Evolutionary conservation across 2,329 filamentous ascomycete genomes (phyloP).

Genomic region (Aspergillus sp.): DNA sequence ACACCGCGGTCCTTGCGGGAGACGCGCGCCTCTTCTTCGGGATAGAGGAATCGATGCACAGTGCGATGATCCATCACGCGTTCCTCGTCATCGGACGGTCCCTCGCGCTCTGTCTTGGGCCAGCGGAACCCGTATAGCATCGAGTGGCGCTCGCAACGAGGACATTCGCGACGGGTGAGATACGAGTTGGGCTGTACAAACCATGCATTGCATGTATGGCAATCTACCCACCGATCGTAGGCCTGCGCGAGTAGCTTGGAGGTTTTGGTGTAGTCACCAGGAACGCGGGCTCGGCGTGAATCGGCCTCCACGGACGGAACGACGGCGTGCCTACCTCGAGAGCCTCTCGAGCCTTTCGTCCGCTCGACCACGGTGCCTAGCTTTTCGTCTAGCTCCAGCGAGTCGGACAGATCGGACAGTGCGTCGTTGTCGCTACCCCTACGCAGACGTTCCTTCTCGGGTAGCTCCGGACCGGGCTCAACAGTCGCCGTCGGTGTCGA

Average conservation of each 20-base stretch:
- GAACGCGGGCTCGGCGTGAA: constrained; percentile 49
- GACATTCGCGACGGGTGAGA: constrained; percentile 80
- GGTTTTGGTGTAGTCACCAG: constrained; percentile 82
- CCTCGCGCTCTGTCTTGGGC: constrained; percentile 89
- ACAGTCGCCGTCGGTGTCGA: neutral
- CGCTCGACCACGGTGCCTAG: constrained; percentile 19
- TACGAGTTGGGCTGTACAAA: constrained; percentile 92
- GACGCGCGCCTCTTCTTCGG: constrained; percentile 61
- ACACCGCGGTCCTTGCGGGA: constrained; percentile 39
- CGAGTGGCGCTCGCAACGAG: constrained; percentile 89
- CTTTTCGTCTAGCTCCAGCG: constrained; percentile 28
- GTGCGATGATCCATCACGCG: constrained; percentile 79
- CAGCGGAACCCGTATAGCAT: constrained; percentile 93
- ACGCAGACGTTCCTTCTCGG: constrained; percentile 6
- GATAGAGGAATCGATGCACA: constrained; percentile 78
- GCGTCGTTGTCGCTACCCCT: constrained; percentile 21
- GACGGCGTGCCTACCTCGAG: constrained; percentile 27
- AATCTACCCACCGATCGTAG: constrained; percentile 82
- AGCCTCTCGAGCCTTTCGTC: constrained; percentile 19
- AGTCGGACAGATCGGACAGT: constrained; percentile 27
- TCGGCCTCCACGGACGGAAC: constrained; percentile 41
- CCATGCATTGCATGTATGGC: constrained; percentile 74
- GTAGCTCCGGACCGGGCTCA: constrained; percentile 8
- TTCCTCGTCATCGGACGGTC: constrained; percentile 67
- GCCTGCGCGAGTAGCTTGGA: constrained; percentile 72